Evolutionary conservation across 495 filamentous ascomycete species (phyloP), one percentile per base, ranked within the genome.

Genomic region (Parathielavia hyrcaniae): DNA sequence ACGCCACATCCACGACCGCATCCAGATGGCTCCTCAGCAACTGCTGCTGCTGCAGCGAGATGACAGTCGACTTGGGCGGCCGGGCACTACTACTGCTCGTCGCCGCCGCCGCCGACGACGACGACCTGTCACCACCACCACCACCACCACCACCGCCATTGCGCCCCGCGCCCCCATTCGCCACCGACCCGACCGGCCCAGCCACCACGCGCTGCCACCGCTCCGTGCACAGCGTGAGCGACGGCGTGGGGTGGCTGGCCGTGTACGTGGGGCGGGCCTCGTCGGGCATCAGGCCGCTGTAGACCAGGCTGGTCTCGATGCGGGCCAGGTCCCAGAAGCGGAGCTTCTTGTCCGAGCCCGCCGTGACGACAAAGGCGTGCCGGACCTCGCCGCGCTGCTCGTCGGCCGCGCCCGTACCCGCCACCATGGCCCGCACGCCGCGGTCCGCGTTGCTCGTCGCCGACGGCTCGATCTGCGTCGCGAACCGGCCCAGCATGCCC

Each of bases 241-340:
- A 83, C 20, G 83, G 75, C 0, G 79, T 83, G 1, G 86, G 86
- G 62, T 91, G 85, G 22, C 77, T 79, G 7, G 82, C 76, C n/a
- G 81, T 83, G 67, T 90, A 97, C 19, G 80, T 79, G 22, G 90
- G 87, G 64, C 82, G 81, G 14, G 74, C 73, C 43, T 95, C 87
- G 16, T 90, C 86, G 9, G 74, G 68, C 51, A 84, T 86, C 11
- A 90, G 69, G 0, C 95, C 95, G 70, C 86, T 93, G 43, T 95
- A 83, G 23, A 97, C 80, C 46, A 77, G 76, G 5, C 87, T 91
- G 22, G 81, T 75, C 63, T 95, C 89, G 6, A 89, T 75, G 12
- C 81, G 83, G 8, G 79, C 73, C 11, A 90, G 74, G 66, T 97
- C 93, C 93, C 93, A 98, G 71, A 91, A 96, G 8, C 93, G 82